Evolutionary conservation across 1,284 basidiomycete genomes (phyloP), one percentile per base, ranked within the genome.

Genomic region (Trametes pubescens): DNA sequence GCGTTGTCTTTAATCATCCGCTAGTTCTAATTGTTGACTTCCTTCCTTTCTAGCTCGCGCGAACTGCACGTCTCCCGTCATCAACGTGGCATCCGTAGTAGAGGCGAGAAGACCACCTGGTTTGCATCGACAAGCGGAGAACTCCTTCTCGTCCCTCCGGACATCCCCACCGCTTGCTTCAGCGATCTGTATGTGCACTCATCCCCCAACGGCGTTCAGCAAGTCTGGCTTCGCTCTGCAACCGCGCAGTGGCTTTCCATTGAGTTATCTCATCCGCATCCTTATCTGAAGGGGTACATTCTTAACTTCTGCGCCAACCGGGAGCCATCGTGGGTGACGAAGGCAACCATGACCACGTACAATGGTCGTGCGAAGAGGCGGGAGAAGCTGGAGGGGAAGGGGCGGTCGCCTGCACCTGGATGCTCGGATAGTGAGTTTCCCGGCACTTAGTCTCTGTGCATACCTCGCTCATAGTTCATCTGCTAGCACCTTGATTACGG

Each of bases 61-160:
- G 37, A 38, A 2, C 11, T 48, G 24, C 21, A 26, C n/a, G 47
- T 48, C 47, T 14, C n/a, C 14, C 47, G 47, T 26, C 47, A 48
- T 9, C 6, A 24, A 11, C 21, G 47, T 7, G 24, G 47, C 22
- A 48, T 48, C 24, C 47, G 47, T 16, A 48, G 47, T 21, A 48
- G 47, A n/a, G 26, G 26, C 21, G 47, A 48, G 47, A 48, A 48
- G 26, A 48, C 47, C 22, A 29, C n/a, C 13, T 48, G 47, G 47
- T 48, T 48, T 18, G 21, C 47, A 11, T 48, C 47, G 10, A 13
- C 7, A 13, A n/a, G 47, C 22, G 11, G 24, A 24, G 47, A 24
- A 9, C 21, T 48, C 47, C 47, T 48, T 21, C 16, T 9, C 9
- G 13, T 16, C 10, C 47, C 47, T 26, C 47, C 47, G 22, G 22